phyloP scores from a whole-genome alignment of 1,284 basidiomycete genomes.

The Ustilago hordei region DNA sequence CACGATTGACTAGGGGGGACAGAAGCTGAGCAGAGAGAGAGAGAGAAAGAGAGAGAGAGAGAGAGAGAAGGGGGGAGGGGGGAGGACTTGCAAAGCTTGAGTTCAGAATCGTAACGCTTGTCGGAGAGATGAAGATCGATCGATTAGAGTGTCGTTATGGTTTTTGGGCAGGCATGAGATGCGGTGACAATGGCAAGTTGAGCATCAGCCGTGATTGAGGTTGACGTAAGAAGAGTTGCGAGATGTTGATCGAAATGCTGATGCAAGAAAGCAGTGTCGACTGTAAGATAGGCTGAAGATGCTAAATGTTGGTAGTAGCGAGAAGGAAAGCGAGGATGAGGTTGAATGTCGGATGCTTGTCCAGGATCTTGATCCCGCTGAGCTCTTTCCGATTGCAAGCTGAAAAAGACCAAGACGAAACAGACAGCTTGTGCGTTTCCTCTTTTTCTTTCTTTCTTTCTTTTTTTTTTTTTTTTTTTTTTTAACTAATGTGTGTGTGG shows the following conservation, averaged over 20 bases:
- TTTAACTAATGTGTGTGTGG: not conserved
- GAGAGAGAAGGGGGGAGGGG: too few species aligned
- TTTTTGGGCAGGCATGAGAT: slow-evolving; percentile 5
- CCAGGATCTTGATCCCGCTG: not conserved
- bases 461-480: not conserved
- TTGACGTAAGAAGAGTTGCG: not conserved
- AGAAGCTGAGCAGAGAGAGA: not conserved
- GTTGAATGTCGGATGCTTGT: not conserved
- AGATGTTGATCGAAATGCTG: not conserved
- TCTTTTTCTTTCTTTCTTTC: not conserved
- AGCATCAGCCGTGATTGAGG: not conserved
- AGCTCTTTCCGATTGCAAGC: not conserved
- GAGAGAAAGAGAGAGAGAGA: too few species aligned
- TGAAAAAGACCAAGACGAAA: not conserved
- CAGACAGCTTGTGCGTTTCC: not conserved
- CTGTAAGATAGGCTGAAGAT: not conserved
- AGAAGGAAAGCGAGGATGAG: not conserved
- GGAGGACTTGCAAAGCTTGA: not conserved
- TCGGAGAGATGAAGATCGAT: not conserved
- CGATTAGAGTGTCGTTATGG: slow-evolving; percentile 1
- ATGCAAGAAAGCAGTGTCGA: not conserved
- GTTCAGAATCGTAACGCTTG: not conserved
- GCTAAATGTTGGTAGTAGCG: not conserved
- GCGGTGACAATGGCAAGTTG: not conserved
- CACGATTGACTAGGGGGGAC: too few species aligned